These are phyloP conservation scores for Trametes cingulata DNA, from an alignment of 768 basidiomycete genomes.

Conservation along the genomic window DNA sequence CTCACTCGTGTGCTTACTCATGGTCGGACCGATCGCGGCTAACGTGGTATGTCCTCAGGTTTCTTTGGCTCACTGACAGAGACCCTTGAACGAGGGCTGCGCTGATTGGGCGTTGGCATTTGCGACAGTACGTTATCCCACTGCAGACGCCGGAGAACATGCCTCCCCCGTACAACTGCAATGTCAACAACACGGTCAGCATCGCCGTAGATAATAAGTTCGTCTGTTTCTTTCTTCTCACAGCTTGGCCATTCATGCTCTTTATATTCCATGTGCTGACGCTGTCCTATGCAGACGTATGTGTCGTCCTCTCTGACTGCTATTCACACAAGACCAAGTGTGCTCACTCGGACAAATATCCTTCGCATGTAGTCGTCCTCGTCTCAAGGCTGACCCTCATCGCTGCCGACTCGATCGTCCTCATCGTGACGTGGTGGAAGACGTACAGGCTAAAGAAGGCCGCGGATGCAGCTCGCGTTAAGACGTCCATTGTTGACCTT, in stretches of 20 bases:
- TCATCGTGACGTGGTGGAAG: slow-evolving; percentile 16
- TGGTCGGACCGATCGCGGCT: background rate
- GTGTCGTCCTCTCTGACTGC: background rate
- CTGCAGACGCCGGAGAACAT: slow-evolving; percentile 1
- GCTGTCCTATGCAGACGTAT: background rate
- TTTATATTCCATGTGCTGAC: background rate
- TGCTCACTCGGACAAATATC: no score
- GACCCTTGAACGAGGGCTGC: background rate
- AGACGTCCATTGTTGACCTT: background rate
- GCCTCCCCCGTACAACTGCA: slow-evolving; percentile 1
- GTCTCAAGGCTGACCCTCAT: slow-evolving; percentile 1
- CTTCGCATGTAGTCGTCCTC: background rate
- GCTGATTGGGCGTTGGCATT: background rate
- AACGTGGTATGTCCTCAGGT: background rate
- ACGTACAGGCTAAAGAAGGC: slow-evolving; percentile 6
- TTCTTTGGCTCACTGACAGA: no score
- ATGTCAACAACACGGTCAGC: background rate
- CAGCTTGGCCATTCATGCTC: background rate
- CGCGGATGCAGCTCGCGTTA: background rate
- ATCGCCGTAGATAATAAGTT: background rate
- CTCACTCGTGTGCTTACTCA: background rate
- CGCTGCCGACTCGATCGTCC: slow-evolving; percentile 4
- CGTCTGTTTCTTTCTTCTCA: background rate
- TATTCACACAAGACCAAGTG: no score
- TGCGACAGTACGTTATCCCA: background rate